Evolutionary conservation across 208 protist genomes (phyloP).

Genomic region (Wallacemonas sp.): DNA sequence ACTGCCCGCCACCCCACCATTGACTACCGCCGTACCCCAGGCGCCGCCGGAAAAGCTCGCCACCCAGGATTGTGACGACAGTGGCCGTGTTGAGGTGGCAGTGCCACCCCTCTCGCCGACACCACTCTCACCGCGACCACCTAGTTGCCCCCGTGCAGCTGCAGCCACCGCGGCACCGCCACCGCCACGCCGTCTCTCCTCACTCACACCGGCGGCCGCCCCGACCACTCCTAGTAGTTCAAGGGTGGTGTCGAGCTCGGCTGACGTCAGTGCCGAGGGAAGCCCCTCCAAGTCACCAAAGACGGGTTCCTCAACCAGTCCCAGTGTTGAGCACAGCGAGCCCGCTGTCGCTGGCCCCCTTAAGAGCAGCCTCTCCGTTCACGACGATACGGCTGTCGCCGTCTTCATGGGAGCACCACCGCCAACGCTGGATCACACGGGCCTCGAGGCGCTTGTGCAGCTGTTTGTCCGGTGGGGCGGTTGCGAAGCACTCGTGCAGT

Average conservation of each 20-base stretch:
- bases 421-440: not conserved
- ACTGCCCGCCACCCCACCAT: not conserved
- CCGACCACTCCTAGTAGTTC: not conserved
- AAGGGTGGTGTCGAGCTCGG: no score
- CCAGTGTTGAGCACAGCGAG: conserved; percentile 2
- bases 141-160: not conserved
- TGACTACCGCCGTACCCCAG: not conserved
- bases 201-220: not conserved
- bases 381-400: conserved; percentile 4
- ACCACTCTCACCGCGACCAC: not conserved
- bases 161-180: not conserved
- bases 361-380: conserved; percentile 5
- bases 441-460: conserved; percentile 17
- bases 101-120: not conserved
- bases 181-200: conserved; percentile 4
- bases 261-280: not conserved
- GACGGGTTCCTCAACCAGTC: not conserved
- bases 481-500: conserved; percentile 27
- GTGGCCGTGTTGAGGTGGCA: not conserved
- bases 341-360: not conserved
- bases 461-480: conserved; percentile 34
- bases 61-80: no score
- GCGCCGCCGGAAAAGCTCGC: not conserved
- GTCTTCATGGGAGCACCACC: conserved; percentile 3
- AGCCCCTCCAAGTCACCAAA: conserved; percentile 21